Percentiles rank a stretch among this genome's conserved stretches.
Evolutionary conservation across 352 stramenopile species (phyloP).

Genomic region (Phytophthora europaea): DNA sequence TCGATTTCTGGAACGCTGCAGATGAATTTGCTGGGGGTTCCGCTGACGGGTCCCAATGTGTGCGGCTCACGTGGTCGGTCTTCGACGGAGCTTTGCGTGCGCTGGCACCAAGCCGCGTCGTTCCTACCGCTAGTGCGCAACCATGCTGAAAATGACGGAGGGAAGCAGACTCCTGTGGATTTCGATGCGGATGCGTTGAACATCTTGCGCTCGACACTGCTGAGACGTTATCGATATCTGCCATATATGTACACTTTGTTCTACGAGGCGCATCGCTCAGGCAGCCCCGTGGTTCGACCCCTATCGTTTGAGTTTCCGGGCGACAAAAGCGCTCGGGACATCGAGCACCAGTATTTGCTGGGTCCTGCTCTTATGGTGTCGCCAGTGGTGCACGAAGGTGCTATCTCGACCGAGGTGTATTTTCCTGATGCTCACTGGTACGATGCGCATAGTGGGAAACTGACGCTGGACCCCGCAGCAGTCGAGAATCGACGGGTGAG

Average conservation of each 20-base stretch:
- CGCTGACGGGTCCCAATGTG: conserved; percentile 74
- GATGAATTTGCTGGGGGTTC: conserved; percentile 85
- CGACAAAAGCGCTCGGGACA: conserved; percentile 44
- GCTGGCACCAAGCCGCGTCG: conserved; percentile 84
- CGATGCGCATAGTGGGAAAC: conserved; percentile 60
- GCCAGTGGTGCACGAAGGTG: conserved; percentile 72
- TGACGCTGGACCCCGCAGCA: conserved; percentile 23
- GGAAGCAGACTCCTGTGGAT: conserved; percentile 68
- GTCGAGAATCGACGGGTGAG: conserved; percentile 36
- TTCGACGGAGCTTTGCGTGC: conserved; percentile 78
- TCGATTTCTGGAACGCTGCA: conserved; percentile 78
- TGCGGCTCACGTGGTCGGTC: conserved; percentile 61
- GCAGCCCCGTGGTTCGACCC: conserved; percentile 58
- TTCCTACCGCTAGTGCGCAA: conserved; percentile 87
- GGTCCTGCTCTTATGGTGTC: conserved; percentile 82
- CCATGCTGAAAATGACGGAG: conserved; percentile 52
- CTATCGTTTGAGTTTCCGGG: conserved; percentile 77
- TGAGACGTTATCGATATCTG: conserved; percentile 75
- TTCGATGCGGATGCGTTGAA: conserved; percentile 76
- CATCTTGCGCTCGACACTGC: conserved; percentile 66
- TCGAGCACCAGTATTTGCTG: conserved; percentile 82
- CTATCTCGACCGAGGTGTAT: conserved; percentile 68
- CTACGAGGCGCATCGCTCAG: conserved; percentile 58
- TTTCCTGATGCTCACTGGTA: conserved; percentile 83
- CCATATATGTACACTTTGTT: conserved; percentile 92